Evolutionary conservation across 140 eudicot genomes (phyloP).

Genomic region (Stevia rebaudiana): DNA sequence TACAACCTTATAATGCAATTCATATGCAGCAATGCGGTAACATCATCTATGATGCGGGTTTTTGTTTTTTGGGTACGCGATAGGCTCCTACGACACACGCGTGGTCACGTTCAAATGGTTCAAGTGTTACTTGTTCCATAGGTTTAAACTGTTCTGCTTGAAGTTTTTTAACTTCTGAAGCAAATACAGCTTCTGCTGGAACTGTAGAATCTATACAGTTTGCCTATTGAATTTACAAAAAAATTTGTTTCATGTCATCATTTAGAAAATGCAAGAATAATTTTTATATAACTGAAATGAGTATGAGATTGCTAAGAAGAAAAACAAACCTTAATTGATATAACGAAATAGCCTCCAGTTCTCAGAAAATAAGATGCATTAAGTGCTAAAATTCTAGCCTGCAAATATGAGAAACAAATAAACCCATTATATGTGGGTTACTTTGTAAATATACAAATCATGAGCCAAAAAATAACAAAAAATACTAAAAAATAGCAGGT

Average conservation of each 20-base stretch:
- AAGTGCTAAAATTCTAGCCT: conserved; percentile 84
- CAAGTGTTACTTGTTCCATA: conserved; percentile 68
- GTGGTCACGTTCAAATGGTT: conserved; percentile 83
- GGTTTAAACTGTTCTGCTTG: conserved; percentile 75
- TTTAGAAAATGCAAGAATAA: background rate
- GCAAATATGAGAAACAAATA: conserved; percentile 11
- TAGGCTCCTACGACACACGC: conserved; percentile 80
- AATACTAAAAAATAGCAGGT: no score
- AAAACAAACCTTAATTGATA: conserved; percentile 66
- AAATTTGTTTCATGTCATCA: background rate
- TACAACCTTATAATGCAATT: no score
- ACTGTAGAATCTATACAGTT: conserved; percentile 83
- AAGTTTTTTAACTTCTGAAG: conserved; percentile 78
- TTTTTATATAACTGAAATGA: background rate
- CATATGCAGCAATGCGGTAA: background rate
- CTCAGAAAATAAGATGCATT: conserved; percentile 82
- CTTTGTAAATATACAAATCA: background rate
- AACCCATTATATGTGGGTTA: background rate
- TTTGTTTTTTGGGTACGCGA: conserved; percentile 69
- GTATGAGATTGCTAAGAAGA: background rate
- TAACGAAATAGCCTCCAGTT: conserved; percentile 74
- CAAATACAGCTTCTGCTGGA: conserved; percentile 88
- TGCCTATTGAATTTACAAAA: conserved; percentile 30
- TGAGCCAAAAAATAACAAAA: background rate
- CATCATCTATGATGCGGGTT: conserved; percentile 21